These are phyloP conservation scores for Tolypocladium ophioglossoides DNA, from an alignment of 2,329 filamentous ascomycete species.

Conservation along the genomic window DNA sequence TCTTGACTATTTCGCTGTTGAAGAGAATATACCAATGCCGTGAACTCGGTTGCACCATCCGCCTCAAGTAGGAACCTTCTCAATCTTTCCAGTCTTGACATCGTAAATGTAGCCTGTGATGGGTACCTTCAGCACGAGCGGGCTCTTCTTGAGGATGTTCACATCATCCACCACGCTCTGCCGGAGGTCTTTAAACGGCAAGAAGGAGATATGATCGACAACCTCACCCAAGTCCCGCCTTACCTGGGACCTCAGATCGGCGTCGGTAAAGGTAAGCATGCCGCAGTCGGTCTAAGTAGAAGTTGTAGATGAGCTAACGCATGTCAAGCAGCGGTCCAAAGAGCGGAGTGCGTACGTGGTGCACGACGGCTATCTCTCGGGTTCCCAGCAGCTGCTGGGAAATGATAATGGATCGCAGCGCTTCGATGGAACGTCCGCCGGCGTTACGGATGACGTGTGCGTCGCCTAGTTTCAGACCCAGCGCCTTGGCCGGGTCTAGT, in stretches of 20 bases:
- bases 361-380: constrained; percentile 55
- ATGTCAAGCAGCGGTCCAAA: too few species aligned
- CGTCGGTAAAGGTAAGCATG: constrained; percentile 61
- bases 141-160: constrained; percentile 45
- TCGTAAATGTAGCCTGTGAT: constrained; percentile 72
- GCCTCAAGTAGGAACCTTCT: constrained; percentile 10
- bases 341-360: constrained; percentile 36
- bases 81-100: constrained; percentile 56
- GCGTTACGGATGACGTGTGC: constrained; percentile 73
- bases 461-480: constrained; percentile 62
- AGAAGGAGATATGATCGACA: constrained; percentile 47
- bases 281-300: constrained; percentile 25
- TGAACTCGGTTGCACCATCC: too few species aligned
- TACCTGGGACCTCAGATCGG: constrained; percentile 43
- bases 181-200: constrained; percentile 54
- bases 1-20: background rate
- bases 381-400: constrained; percentile 72
- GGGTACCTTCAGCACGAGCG: constrained; percentile 48
- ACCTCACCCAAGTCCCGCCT: constrained; percentile 45
- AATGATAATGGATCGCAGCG: constrained; percentile 64
- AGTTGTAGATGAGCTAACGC: background rate
- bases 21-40: too few species aligned
- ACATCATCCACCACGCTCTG: constrained; percentile 58
- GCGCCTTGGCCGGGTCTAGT: constrained; percentile 54
- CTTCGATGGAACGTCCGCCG: constrained; percentile 56